phyloP scores from a whole-genome alignment of 75 land plant genomes.

The Cupressus sempervirens region DNA sequence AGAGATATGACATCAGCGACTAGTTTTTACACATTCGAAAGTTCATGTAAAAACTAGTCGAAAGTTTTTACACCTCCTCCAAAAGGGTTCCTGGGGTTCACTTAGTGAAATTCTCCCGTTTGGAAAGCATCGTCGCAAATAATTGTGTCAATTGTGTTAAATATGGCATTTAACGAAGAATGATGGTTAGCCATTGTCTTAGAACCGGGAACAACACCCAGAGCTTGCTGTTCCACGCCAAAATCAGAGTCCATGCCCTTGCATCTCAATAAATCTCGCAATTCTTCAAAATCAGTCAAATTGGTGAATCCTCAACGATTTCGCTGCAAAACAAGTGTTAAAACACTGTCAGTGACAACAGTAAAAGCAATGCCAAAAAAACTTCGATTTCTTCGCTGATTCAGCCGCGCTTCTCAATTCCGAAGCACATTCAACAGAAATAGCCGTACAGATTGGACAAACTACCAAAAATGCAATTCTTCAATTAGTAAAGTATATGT shows the following conservation, averaged over 20 bases:
- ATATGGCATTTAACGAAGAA: slow-evolving; percentile 1
- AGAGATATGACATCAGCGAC: too few species aligned
- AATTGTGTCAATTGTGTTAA: slow-evolving; percentile 10
- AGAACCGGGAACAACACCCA: not conserved
- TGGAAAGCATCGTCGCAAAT: slow-evolving; percentile 3
- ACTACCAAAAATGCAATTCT: not conserved
- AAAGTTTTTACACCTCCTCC: too few species aligned
- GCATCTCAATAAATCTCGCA: not conserved
- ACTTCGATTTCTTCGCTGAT: not conserved
- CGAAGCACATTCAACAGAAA: not conserved
- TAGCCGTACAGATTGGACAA: not conserved
- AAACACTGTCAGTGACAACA: not conserved
- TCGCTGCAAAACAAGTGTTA: not conserved
- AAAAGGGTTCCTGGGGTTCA: not conserved
- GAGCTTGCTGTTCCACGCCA: not conserved
- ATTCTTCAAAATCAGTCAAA: not conserved
- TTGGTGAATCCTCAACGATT: not conserved
- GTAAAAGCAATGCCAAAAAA: not conserved
- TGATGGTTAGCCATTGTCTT: slow-evolving; percentile 8
- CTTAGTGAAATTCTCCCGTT: not conserved
- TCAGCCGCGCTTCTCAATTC: not conserved
- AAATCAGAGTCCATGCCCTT: slow-evolving; percentile 6
- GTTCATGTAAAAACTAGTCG: too few species aligned
- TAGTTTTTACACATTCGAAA: too few species aligned
- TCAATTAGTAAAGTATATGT: not conserved